phyloP scores from a whole-genome alignment of 23 red algal species.

The Gracilaria gracilis region DNA sequence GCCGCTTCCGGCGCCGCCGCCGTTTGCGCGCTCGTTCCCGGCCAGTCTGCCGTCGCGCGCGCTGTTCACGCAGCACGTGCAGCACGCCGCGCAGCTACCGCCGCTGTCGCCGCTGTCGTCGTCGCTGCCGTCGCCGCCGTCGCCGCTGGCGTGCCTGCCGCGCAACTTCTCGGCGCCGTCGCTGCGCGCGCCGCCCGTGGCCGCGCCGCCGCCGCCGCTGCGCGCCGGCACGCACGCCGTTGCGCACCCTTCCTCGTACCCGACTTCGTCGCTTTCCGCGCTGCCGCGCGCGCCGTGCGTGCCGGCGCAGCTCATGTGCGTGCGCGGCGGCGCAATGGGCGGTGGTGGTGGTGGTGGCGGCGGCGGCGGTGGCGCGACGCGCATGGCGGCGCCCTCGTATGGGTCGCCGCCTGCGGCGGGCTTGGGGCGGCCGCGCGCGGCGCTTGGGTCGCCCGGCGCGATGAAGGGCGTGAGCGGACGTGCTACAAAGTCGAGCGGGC shows the following conservation, averaged over 20 bases:
- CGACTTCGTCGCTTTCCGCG: not conserved
- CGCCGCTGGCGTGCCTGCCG: slow-evolving; percentile 2
- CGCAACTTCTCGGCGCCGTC: slow-evolving; percentile 48
- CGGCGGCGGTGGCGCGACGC: not conserved
- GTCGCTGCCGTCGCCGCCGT: not conserved
- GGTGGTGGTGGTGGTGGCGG: not conserved
- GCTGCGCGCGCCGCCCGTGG: slow-evolving; percentile 8
- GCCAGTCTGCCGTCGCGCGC: not conserved
- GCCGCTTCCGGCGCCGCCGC: not conserved
- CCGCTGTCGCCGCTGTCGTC: not conserved
- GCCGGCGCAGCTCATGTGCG: not conserved
- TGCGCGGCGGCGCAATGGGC: not conserved
- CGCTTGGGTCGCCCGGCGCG: slow-evolving; percentile 1
- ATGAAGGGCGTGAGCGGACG: slow-evolving; percentile 18
- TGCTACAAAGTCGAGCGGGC: slow-evolving; percentile 44
- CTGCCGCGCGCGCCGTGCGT: not conserved
- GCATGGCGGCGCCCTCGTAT: not conserved
- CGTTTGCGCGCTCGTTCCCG: not conserved
- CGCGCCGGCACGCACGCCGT: too few relatives aligned
- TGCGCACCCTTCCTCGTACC: not conserved
- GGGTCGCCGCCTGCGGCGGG: slow-evolving; percentile 1
- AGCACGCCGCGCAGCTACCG: not conserved
- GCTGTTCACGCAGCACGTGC: not conserved
- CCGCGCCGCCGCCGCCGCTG: not conserved
- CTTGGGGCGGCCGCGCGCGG: not conserved